Base-by-base conservation (phyloP, 148 eudicot species). In the Amaranthus palmeri region DNA sequence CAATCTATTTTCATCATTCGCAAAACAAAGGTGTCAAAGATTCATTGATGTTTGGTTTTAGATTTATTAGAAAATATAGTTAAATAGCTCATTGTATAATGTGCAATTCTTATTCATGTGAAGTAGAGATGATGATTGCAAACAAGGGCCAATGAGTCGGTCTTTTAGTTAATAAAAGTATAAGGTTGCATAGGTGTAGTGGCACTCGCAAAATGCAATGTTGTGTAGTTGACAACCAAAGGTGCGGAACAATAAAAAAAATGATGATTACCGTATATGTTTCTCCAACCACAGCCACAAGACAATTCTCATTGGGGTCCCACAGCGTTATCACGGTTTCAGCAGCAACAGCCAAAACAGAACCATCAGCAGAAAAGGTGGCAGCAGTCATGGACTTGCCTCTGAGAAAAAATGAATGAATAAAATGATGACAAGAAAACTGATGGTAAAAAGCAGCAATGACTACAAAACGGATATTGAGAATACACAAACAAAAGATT, bases 291-390 rank as follows among this genome's bases (percentile, higher is more conserved):
- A 89, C 92, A 75, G 96, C 90, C 81, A 95, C 87, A 68, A 95
- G 92, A 81, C 77, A 74, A 65, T 95, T 95, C 80, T 79, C 85
- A 36, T 88, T 86, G 47, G 97, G 97, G 74, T 95, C 96, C 98
- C 98, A 95, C 74, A 95, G 74, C 18, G 98, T 95, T 66, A 95
- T 88, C 60, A 89, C 80, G 67, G 83, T 85, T 78, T 89, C 97
- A 62, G 96, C 98, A 79, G 98, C 97, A 78, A 95, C 93, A 78
- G 96, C 98, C 72, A 95, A 80, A 72, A 89, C 85, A 76, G 98
- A 89, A 9, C 97, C 98, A 77, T 95, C 98, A 25, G 83, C 79
- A 70, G 97, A 95, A 85, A 95, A 95, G 54, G 92, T 74, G 56
- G 89, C 96, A 75, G 90, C 87, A 43, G 97, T 89, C 98, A 95